Evolutionary conservation across 495 filamentous ascomycete species (phyloP), one percentile per base, ranked within the genome.

Genomic region (Baudoinia panamericana): DNA sequence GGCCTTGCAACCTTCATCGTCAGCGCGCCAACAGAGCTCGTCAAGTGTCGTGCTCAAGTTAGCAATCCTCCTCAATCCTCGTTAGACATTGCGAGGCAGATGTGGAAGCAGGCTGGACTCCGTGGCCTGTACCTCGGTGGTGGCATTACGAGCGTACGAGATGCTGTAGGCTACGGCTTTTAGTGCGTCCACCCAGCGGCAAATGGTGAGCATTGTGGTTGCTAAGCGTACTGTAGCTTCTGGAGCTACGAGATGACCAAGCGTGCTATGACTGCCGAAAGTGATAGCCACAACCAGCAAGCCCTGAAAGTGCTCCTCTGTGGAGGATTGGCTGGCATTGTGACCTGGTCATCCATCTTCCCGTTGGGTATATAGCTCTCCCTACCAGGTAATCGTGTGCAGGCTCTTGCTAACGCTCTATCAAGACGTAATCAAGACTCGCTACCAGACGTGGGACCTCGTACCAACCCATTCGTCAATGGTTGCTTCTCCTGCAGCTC

Each of bases 111-210:
- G n/a, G 67, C 75, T 26, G 84, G 85, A 0, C 50, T 82, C 21
- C 61, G 65, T 18, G 86, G 83, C 0, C 53, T 93, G 8, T 94
- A 90, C 57, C 65, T 70, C 41, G 86, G 82, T 19, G 86, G 86
- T 21, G 64, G 57, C 4, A 71, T 93, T 18, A 94, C 87, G 7
- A 82, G 78, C 41, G 56, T 84, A 32, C 66, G 86, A 31, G 86
- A 94, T 60, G 75, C 77, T 41, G 70, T 93, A 42, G 86, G 86
- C 15, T 93, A 92, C 57, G 86, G 86, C 3, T 93, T 93, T 55
- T 93, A 93, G 75, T 80, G 71, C 48, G 71, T 44, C 46, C n/a
- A n/a, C n/a, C 41, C 35, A 33, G 30, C 30, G 7, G 6, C 30
- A 33, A 18, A 8, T 9, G 30, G 7, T 9, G 30, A n/a, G n/a